Evolutionary conservation across 805 yeast species (phyloP).

Genomic region (Nakazawaea ambrosiae): DNA sequence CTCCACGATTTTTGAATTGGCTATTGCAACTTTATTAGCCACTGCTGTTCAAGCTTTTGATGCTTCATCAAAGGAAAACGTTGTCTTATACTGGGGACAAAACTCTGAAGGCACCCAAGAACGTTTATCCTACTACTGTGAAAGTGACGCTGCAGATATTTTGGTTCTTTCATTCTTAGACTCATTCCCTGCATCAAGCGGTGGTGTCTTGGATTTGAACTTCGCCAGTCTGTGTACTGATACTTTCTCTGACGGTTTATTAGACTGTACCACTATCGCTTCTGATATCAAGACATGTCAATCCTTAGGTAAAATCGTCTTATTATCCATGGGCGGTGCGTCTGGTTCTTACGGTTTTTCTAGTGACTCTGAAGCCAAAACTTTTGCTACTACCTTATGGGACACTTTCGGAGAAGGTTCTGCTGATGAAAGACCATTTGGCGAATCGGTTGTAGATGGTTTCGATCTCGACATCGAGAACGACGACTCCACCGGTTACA

Average conservation of each 20-base stretch:
- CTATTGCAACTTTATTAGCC: conserved; percentile 14
- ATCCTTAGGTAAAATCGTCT: conserved; percentile 63
- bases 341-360: conserved; percentile 48
- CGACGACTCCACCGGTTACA: conserved; percentile 55
- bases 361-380: conserved; percentile 46
- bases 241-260: conserved; percentile 34
- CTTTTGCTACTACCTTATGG: conserved; percentile 55
- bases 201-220: conserved; percentile 28
- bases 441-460: conserved; percentile 73
- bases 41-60: conserved; percentile 20
- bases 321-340: conserved; percentile 78
- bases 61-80: conserved; percentile 40
- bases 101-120: conserved; percentile 57
- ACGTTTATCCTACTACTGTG: conserved; percentile 53
- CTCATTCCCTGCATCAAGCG: conserved; percentile 37
- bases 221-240: conserved; percentile 47
- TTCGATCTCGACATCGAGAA: conserved; percentile 73
- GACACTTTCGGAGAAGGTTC: conserved; percentile 57
- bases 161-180: conserved; percentile 65
- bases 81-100: conserved; percentile 90
- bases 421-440: conserved; percentile 49
- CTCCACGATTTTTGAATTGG: conserved; percentile 1
- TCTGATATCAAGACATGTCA: conserved; percentile 74
- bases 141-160: conserved; percentile 61
- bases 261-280: conserved; percentile 36